Percentiles rank a stretch among this genome's conserved stretches.
phyloP scores from a whole-genome alignment of 176 grass and related monocot genomes.

The Pharus latifolius region DNA sequence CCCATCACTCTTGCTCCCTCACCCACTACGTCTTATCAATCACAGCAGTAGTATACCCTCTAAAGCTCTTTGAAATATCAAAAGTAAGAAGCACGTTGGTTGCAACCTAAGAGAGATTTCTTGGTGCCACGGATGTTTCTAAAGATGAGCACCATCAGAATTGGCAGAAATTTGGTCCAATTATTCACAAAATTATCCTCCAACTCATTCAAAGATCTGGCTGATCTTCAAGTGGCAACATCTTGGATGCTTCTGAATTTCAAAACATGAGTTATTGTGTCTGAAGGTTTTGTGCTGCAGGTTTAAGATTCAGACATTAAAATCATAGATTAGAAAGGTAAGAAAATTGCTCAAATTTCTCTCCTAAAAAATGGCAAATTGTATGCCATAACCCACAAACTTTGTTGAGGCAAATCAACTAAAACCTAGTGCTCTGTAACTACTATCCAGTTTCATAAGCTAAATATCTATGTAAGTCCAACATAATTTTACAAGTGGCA shows the following conservation, averaged over 20 bases:
- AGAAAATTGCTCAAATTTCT: background rate
- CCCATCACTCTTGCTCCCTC: slow-evolving; percentile 37
- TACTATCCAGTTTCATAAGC: too few relatives aligned
- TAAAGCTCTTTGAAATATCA: slow-evolving; percentile 7
- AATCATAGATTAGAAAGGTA: background rate
- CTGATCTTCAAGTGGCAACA: slow-evolving; percentile 39
- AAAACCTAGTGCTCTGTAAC: background rate
- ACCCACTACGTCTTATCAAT: background rate
- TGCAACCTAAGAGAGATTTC: background rate
- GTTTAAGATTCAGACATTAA: background rate
- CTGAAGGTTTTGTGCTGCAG: background rate
- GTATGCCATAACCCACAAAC: background rate
- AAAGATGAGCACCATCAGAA: background rate
- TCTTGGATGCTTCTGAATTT: background rate
- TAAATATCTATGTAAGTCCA: too few relatives aligned
- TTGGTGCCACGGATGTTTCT: background rate
- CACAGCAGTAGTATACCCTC: background rate
- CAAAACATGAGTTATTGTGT: background rate
- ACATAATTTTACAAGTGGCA: too few relatives aligned
- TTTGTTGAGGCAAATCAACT: background rate
- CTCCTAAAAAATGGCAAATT: too few relatives aligned
- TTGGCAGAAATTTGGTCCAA: background rate
- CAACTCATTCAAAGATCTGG: background rate
- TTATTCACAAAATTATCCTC: background rate
- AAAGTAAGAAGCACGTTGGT: background rate